A percentile compares a stretch with the other conserved stretches of the same genome.
phyloP scores from a whole-genome alignment of 495 filamentous ascomycete species.

The Penicillium ochrochloron region DNA sequence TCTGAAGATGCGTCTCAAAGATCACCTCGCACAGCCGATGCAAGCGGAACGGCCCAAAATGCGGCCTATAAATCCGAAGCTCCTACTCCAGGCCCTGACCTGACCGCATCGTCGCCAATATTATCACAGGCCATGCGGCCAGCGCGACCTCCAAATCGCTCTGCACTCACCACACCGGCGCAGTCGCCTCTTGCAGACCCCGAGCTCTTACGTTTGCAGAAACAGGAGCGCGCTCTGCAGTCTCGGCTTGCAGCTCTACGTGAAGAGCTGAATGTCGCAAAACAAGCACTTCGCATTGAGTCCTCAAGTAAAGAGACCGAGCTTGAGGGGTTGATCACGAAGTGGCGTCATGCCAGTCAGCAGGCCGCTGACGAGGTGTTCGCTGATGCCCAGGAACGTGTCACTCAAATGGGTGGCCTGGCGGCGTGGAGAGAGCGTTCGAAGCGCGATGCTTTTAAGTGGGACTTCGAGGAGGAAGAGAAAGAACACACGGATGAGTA shows the following conservation, averaged over 20 bases:
- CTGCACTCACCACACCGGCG: constrained; percentile 10
- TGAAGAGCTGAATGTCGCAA: constrained; percentile 50
- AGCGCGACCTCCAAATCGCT: constrained; percentile 12
- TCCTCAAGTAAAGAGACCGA: constrained; percentile 51
- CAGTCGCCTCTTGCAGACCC: constrained; percentile 24
- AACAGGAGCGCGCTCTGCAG: constrained; percentile 39
- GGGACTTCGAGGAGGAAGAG: constrained; percentile 36
- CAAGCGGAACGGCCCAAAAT: background rate
- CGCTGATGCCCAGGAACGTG: constrained; percentile 43
- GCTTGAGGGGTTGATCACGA: constrained; percentile 50
- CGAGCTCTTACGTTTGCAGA: constrained; percentile 36
- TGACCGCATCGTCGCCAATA: background rate
- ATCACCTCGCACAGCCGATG: constrained; percentile 11
- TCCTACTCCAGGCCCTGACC: background rate
- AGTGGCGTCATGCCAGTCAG: constrained; percentile 54
- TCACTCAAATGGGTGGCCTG: constrained; percentile 61
- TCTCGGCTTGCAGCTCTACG: constrained; percentile 38
- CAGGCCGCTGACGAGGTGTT: constrained; percentile 59
- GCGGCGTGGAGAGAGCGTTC: constrained; percentile 56
- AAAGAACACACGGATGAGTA: constrained; percentile 33
- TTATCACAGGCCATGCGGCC: background rate
- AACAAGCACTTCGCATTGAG: constrained; percentile 56
- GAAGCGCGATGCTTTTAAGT: constrained; percentile 41
- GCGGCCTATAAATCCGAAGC: background rate
- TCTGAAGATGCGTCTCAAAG: background rate